phyloP scores from a whole-genome alignment of 2,329 filamentous ascomycete genomes.

The Orbilia javanica region DNA sequence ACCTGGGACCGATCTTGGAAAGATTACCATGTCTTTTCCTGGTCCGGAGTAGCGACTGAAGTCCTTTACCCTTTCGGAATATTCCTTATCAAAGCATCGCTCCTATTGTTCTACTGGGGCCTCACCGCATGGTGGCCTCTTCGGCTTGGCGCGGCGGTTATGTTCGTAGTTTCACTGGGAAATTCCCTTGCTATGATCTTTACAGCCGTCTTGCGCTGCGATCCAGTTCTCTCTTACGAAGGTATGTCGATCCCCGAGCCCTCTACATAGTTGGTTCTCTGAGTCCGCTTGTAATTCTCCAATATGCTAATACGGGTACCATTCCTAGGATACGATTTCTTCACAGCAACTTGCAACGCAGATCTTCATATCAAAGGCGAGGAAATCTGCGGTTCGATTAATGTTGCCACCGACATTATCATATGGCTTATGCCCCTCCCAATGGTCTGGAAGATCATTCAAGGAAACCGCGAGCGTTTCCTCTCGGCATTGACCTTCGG shows the following conservation, averaged over 20 bases:
- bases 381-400: conserved; percentile 28
- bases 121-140: conserved; percentile 41
- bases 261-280: background rate
- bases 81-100: conserved; percentile 40
- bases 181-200: conserved; percentile 38
- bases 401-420: conserved; percentile 35
- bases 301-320: background rate
- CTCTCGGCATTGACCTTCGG: conserved; percentile 32
- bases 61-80: conserved; percentile 32
- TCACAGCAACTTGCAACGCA: conserved; percentile 27
- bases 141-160: conserved; percentile 14
- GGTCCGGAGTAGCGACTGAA: conserved; percentile 18
- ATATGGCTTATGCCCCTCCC: conserved; percentile 39
- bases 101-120: conserved; percentile 41
- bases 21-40: conserved; percentile 13
- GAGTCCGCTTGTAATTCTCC: background rate
- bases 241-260: background rate
- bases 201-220: conserved; percentile 29
- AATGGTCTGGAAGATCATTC: conserved; percentile 36
- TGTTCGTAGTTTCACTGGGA: conserved; percentile 20
- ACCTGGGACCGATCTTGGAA: conserved; percentile 28
- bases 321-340: conserved; percentile 20
- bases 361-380: conserved; percentile 26
- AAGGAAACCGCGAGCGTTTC: conserved; percentile 27
- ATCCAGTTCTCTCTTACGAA: conserved; percentile 19